These are phyloP conservation scores for Sonneratia alba DNA, from an alignment of 345 rosid species.

Conservation along the genomic window DNA sequence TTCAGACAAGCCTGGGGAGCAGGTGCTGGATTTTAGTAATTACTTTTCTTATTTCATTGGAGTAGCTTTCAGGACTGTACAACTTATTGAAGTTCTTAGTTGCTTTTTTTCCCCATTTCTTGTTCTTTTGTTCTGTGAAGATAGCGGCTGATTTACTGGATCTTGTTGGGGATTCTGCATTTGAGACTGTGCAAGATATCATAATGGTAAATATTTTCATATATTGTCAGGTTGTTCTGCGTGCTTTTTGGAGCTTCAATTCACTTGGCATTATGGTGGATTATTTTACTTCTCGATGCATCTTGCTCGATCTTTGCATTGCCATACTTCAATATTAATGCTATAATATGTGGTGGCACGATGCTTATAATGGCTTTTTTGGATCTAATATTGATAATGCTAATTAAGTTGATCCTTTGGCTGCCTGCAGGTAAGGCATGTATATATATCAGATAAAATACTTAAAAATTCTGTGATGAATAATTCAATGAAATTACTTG, in stretches of 20 bases:
- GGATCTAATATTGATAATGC: neutral
- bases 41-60: slow-evolving; percentile 3
- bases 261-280: neutral
- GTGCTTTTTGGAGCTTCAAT: neutral
- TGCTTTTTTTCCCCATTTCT: neutral
- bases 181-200: slow-evolving; percentile 89
- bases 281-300: neutral
- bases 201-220: slow-evolving; percentile 37
- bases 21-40: slow-evolving; percentile 42
- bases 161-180: slow-evolving; percentile 86
- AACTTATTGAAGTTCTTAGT: neutral
- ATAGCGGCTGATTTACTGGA: slow-evolving; percentile 88
- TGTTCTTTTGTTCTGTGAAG: slow-evolving; percentile 23
- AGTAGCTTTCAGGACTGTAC: slow-evolving; percentile 5
- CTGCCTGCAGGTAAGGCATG: neutral
- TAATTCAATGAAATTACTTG: neutral
- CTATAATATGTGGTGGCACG: neutral
- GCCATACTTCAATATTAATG: neutral
- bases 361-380: neutral
- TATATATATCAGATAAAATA: neutral
- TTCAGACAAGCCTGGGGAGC: slow-evolving; percentile 84
- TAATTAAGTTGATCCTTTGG: neutral
- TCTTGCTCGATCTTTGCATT: neutral
- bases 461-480: neutral
- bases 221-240: neutral